phyloP scores from a whole-genome alignment of 805 yeast genomes.

The Metschnikowia gelsemii region DNA sequence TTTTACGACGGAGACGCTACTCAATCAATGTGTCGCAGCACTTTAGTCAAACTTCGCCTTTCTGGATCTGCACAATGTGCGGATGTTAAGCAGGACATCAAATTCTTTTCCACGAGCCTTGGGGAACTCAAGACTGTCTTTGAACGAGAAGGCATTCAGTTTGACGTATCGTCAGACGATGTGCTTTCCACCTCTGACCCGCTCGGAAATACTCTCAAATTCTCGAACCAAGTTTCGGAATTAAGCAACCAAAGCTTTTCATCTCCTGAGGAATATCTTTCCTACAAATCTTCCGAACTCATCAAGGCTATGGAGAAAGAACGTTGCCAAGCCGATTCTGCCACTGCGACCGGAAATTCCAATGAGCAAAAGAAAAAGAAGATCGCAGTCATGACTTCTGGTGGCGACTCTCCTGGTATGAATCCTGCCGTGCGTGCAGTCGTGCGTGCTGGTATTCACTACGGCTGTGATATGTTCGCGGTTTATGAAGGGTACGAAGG shows the following conservation, averaged over 20 bases:
- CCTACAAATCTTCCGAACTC: slow-evolving; percentile 25
- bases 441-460: slow-evolving; percentile 84
- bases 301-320: slow-evolving; percentile 16
- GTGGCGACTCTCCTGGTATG: slow-evolving; percentile 99
- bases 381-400: slow-evolving; percentile 96
- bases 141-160: slow-evolving; percentile 5
- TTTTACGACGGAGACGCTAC: slow-evolving; percentile 40
- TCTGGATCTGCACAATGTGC: slow-evolving; percentile 19
- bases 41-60: slow-evolving; percentile 38
- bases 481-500: slow-evolving; percentile 96
- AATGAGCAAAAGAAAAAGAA: slow-evolving; percentile 22
- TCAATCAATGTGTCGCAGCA: slow-evolving; percentile 27
- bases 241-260: slow-evolving; percentile 22
- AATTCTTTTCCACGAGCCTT: slow-evolving; percentile 35
- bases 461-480: slow-evolving; percentile 88
- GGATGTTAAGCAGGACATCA: slow-evolving; percentile 21
- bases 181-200: slow-evolving; percentile 29
- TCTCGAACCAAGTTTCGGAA: slow-evolving; percentile 26
- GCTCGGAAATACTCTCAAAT: slow-evolving; percentile 31
- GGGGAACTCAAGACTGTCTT: slow-evolving; percentile 23
- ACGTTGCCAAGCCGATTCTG: not conserved
- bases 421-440: slow-evolving; percentile 94
- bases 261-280: slow-evolving; percentile 31
- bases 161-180: slow-evolving; percentile 12
- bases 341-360: not conserved